phyloP scores from a whole-genome alignment of 2,329 filamentous ascomycete species.

The Stachybotrys echinatus region DNA sequence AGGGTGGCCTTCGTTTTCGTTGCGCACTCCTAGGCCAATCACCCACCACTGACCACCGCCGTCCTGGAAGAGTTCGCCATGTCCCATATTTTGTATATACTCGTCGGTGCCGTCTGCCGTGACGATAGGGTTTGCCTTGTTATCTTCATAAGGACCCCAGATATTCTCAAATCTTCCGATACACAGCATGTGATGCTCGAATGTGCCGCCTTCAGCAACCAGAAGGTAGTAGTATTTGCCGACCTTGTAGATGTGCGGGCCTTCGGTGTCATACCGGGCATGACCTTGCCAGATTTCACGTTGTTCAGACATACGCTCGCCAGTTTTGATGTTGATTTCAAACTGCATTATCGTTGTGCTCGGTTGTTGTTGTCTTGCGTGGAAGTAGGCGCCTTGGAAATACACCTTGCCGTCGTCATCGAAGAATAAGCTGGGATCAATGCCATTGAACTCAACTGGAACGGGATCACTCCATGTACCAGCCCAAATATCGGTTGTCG shows the following conservation, averaged over 20 bases:
- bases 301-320: conserved; percentile 19
- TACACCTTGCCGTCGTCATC: too few species aligned
- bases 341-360: conserved; percentile 9
- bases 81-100: conserved; percentile 15
- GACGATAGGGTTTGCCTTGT: conserved; percentile 24
- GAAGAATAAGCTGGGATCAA: too few species aligned
- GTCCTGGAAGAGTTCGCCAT: conserved; percentile 19
- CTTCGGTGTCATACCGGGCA: conserved; percentile 16
- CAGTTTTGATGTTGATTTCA: conserved; percentile 26
- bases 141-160: conserved; percentile 23
- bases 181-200: conserved; percentile 18
- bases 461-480: too few species aligned
- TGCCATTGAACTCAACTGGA: too few species aligned
- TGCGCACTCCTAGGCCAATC: conserved; percentile 1
- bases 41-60: conserved; percentile 11
- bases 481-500: too few species aligned
- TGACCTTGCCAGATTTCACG: conserved; percentile 11
- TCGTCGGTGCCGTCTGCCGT: conserved; percentile 14
- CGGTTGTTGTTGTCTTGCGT: too few species aligned
- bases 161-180: conserved; percentile 13
- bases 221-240: conserved; percentile 36
- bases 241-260: conserved; percentile 36
- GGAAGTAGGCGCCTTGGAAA: too few species aligned
- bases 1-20: neutral
- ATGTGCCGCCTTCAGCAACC: conserved; percentile 37